A percentile compares a stretch with the other conserved stretches of the same genome.
phyloP scores from a whole-genome alignment of 129 eudicot genomes.

The Chrysanthemum makinoi region DNA sequence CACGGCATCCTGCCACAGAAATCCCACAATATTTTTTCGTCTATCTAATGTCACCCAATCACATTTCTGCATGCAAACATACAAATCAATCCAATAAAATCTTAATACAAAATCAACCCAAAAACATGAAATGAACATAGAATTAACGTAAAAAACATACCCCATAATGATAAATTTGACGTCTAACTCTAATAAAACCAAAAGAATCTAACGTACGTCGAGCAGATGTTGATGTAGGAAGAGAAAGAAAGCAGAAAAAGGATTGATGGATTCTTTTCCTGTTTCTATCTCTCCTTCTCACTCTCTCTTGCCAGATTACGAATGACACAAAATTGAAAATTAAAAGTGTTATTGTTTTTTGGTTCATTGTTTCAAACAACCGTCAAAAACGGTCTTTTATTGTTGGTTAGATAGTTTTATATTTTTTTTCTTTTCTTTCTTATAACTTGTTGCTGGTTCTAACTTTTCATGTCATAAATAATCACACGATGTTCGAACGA shows the following conservation, averaged over 20 bases:
- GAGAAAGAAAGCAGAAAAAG: conserved; percentile 37
- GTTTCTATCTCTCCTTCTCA: conserved; percentile 27
- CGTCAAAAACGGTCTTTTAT: conserved; percentile 24
- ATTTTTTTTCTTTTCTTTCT: too few relatives aligned
- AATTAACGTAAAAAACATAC: conserved; percentile 15
- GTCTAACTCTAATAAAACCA: background rate
- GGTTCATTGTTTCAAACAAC: conserved; percentile 23
- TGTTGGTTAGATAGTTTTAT: background rate
- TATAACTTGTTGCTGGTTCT: too few relatives aligned
- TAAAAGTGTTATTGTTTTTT: conserved; percentile 21
- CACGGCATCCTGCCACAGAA: conserved; percentile 56
- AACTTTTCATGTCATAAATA: too few relatives aligned
- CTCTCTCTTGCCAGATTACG: conserved; percentile 31
- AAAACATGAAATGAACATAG: background rate
- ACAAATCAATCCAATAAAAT: conserved; percentile 12
- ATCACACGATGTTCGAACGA: too few relatives aligned
- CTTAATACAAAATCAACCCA: conserved; percentile 3
- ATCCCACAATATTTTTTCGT: conserved; percentile 17
- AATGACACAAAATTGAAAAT: conserved; percentile 13
- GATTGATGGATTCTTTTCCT: conserved; percentile 28
- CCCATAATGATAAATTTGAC: conserved; percentile 8
- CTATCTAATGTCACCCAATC: conserved; percentile 13
- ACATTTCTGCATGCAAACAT: conserved; percentile 19
- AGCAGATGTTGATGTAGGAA: conserved; percentile 19
- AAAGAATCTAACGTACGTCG: background rate